phyloP scores from a whole-genome alignment of 352 stramenopile genomes.

The Hyaloperonospora brassicae region DNA sequence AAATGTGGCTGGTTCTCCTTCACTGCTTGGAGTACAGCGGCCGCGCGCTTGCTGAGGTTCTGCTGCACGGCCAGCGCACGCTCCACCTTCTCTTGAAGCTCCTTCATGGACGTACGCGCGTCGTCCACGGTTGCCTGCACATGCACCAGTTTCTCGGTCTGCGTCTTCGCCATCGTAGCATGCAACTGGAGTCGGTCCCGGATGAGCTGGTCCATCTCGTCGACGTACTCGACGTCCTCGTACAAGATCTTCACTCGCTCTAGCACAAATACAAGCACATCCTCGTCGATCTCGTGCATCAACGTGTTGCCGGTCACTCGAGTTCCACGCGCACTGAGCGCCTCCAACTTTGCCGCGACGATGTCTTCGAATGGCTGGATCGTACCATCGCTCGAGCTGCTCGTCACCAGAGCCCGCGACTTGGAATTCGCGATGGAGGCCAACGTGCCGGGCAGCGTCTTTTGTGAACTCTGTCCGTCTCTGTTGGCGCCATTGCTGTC shows the following conservation, averaged over 20 bases:
- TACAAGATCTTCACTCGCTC: slow-evolving; percentile 69
- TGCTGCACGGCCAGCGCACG: slow-evolving; percentile 57
- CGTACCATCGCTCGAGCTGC: slow-evolving; percentile 14
- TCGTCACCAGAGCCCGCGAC: slow-evolving; percentile 3
- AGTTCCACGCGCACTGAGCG: slow-evolving; percentile 42
- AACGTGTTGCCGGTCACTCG: slow-evolving; percentile 58
- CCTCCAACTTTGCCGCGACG: slow-evolving; percentile 53
- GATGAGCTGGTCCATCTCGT: slow-evolving; percentile 62
- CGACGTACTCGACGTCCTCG: slow-evolving; percentile 69
- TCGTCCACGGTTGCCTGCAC: slow-evolving; percentile 34
- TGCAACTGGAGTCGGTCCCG: slow-evolving; percentile 50
- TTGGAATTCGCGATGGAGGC: slow-evolving; percentile 46
- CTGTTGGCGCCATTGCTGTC: slow-evolving; percentile 17
- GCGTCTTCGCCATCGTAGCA: slow-evolving; percentile 48
- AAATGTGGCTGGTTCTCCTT: slow-evolving; percentile 78
- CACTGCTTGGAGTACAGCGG: slow-evolving; percentile 63
- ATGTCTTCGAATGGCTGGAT: slow-evolving; percentile 51
- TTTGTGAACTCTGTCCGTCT: slow-evolving; percentile 18
- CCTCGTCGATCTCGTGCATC: slow-evolving; percentile 58
- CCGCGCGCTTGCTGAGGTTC: slow-evolving; percentile 69
- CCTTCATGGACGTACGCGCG: slow-evolving; percentile 29
- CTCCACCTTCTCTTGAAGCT: slow-evolving; percentile 48
- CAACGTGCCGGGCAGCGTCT: slow-evolving; percentile 42
- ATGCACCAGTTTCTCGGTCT: slow-evolving; percentile 33
- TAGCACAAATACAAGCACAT: slow-evolving; percentile 63